Base-by-base conservation (phyloP, 176 grass and related monocot genomes). In the Bothriochloa decipiens region DNA sequence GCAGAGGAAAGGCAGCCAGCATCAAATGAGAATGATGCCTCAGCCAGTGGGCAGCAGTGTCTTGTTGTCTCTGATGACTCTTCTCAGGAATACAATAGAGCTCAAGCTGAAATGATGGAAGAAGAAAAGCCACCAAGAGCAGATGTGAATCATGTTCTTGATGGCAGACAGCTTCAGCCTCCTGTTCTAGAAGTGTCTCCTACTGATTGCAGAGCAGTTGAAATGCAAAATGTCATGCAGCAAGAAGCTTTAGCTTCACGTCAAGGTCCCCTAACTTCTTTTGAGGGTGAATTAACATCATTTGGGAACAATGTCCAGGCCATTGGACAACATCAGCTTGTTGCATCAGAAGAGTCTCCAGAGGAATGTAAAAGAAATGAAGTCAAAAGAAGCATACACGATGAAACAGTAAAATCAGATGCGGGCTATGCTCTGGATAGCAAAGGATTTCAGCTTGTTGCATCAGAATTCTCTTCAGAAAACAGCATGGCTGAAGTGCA, bases 391-490 rank as follows among this genome's bases (percentile, higher is more conserved):
- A 52, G 12, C 0, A 16, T 37, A 27, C 36, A 74, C 35, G 81
- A 84, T 42, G 78, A 58, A 27, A 13, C 26, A 35, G 37, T 46
- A 40, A 40, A 60, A 28, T 85, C 76, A 52, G 62, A 75, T 25
- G 62, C n/a, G 3, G 78, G 26, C 23, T 58, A 50, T 86, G n/a
- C 82, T 67, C 65, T 45, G 63, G 72, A 33, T 79, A 75, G 3
- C 23, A 73, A 23, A 35, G 58, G 46, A 23, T 15, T 84, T 57
- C 68, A 86, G 73, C 13, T 4, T 73, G 22, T 1, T 74, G 74
- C 83, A 68, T 83, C 84, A 77, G 77, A 87, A 67, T 41, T 27
- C 39, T 70, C 65, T 72, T 37, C 5, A 14, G 29, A 87, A 57
- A 52, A 26, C 25, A 46, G 64, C 35, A n/a, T 58, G 67, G 23